phyloP scores from a whole-genome alignment of 1,139 yeast species.

The Hanseniaspora uvarum region DNA sequence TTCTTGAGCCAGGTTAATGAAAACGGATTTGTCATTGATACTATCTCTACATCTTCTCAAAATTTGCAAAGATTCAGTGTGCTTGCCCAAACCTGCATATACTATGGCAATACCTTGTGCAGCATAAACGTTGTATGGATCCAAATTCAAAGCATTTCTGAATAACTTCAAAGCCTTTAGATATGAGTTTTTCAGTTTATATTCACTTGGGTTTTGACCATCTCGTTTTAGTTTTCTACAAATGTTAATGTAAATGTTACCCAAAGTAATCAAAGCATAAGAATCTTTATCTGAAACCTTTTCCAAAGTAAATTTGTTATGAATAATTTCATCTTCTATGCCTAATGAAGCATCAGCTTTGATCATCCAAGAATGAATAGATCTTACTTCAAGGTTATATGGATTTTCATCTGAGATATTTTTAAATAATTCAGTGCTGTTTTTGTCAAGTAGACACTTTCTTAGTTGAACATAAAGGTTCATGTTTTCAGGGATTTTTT shows the following conservation, averaged over 20 bases:
- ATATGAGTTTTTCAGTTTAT: conserved; percentile 68
- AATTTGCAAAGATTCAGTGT: conserved; percentile 69
- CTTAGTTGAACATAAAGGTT: conserved; percentile 58
- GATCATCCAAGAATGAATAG: conserved; percentile 87
- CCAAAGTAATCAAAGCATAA: conserved; percentile 81
- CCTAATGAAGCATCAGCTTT: conserved; percentile 35
- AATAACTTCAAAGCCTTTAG: conserved; percentile 81
- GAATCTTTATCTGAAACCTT: conserved; percentile 78
- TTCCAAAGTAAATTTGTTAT: conserved; percentile 74
- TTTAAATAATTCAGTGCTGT: conserved; percentile 40
- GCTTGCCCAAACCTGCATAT: conserved; percentile 76
- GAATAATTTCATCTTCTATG: conserved; percentile 60
- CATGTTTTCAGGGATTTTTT: conserved; percentile 57
- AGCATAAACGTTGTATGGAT: conserved; percentile 81
- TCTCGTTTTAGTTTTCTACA: conserved; percentile 63
- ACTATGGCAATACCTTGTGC: conserved; percentile 96
- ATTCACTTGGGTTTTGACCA: conserved; percentile 32
- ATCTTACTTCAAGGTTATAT: conserved; percentile 69
- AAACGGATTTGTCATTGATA: conserved; percentile 70
- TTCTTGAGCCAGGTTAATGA: conserved; percentile 81
- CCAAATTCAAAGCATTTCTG: conserved; percentile 77
- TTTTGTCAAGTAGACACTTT: conserved; percentile 44
- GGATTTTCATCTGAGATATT: conserved; percentile 43
- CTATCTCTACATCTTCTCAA: conserved; percentile 87
- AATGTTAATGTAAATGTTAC: conserved; percentile 71